Base-by-base conservation (phyloP, 805 yeast genomes). In the Phaffomyces thermotolerans region DNA sequence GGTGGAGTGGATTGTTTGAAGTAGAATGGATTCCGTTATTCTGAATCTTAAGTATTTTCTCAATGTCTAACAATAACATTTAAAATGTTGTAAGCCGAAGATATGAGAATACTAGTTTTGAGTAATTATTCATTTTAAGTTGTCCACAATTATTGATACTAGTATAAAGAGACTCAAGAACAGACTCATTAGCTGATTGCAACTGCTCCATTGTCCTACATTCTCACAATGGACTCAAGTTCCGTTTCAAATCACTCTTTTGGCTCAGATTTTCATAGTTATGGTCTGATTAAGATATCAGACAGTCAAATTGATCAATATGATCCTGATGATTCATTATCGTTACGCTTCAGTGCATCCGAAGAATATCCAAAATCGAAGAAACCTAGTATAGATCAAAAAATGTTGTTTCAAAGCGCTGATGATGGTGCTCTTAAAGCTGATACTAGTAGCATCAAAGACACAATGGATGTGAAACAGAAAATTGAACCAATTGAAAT, bases 201-300 rank as follows among this genome's bases (percentile, higher is more conserved):
- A 10, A n/a, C 14, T 29, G 34, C 48, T 39, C 22, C 22, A 20
- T 20, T 20, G 22, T 20, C 22, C 22, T 20, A 5, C 22, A 8
- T 9, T 4, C 29, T 9, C 29, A 27, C 29, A 27, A 27, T 27
- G 29, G 29, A 27, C 29, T 27, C 29, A 27, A 27, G 13, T 13
- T 27, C 29, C 14, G 29, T 27, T 10, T 35, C 37, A n/a, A 35
- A 50, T 12, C 31, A 36, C 3, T 48, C 51, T 2, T 18, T 40
- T 4, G 29, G 34, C n/a, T 48, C 51, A 13, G 44, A 44, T 20
- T 50, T 53, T 46, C 55, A 55, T 8, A 38, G 52, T 4, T 44
- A 47, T 34, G 57, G 58, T 2, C 43, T 54, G 12, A 51, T 56
- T 42, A 54, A 49, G 32, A 48, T 54, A 3, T 51, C 55, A 31